Base-by-base conservation (phyloP, 2,329 filamentous ascomycete species). In the Fusarium chlamydosporum region DNA sequence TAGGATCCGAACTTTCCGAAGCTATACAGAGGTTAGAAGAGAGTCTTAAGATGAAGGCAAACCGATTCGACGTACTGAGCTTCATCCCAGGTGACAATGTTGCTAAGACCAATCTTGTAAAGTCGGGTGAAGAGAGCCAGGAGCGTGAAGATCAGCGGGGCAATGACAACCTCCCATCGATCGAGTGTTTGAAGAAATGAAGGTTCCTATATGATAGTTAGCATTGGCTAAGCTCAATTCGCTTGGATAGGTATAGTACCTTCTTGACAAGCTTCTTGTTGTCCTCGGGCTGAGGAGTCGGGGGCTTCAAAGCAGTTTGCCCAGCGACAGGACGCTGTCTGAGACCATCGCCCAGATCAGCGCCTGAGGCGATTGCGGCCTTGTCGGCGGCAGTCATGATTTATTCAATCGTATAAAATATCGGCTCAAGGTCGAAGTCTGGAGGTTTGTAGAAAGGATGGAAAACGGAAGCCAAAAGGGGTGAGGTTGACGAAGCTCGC, bases 1-100 rank as follows among this genome's bases (percentile, higher is more conserved):
- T 99, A 95, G 75, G 95, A 98, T 70, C 96, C 96, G 81, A 99
- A 99, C 84, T 99, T 99, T 78, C 93, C 93, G 80, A 96, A 96
- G 80, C 91, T 93, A 68, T 18, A 34, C 11, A 79, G 72, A 63
- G 6, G 33, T 74, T 66, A 71, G 66, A 47, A 37, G 34, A n/a
- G 35, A 11, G n/a, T 16, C 10, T n/a, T 4, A 23, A 6, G 23
- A 34, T 7, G 8, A 27, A 15, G 6, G 16, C 58, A 48, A 42
- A 54, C 41, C 18, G 50, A 54, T 48, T 48, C 29, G 43, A 82
- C 86, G 74, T 81, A 88, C 87, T 90, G 88, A 74, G 88, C 88
- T 79, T 89, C 87, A 78, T 90, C 88, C 88, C 88, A 90, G 48
- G 88, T 90, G 48, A 90, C 88, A 72, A 90, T 89, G 72, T 88